Conservation (phyloP, 1,284 basidiomycete genomes). For the Austroboletus olivaceoglutinosus region DNA sequence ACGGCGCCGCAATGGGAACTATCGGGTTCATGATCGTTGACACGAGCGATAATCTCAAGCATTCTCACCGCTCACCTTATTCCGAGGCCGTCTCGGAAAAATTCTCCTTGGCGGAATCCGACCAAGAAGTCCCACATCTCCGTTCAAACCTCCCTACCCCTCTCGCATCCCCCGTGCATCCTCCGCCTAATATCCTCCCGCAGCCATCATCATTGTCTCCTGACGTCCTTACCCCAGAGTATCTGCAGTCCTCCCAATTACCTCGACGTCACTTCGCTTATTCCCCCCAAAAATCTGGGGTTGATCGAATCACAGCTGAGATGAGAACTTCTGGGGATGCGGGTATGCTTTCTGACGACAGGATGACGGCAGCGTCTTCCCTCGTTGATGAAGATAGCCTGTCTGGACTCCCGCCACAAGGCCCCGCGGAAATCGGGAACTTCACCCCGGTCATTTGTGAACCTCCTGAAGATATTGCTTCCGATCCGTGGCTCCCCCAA, state of each 20-base stretch:
- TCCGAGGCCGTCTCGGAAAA: slow-evolving; percentile 25
- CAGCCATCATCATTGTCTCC: slow-evolving; percentile 13
- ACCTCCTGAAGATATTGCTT: slow-evolving; percentile 29
- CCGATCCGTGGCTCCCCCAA: slow-evolving; percentile 16
- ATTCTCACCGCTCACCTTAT: slow-evolving; percentile 14
- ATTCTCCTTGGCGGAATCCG: slow-evolving; percentile 15
- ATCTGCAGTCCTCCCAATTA: slow-evolving; percentile 29
- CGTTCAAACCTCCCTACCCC: slow-evolving; percentile 19
- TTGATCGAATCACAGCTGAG: slow-evolving; percentile 24
- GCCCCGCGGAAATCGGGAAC: slow-evolving; percentile 27
- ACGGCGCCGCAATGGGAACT: slow-evolving; percentile 26
- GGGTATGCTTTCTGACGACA: slow-evolving; percentile 9
- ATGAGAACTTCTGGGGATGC: slow-evolving; percentile 13
- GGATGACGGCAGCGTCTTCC: slow-evolving; percentile 21
- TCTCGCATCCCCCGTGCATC: slow-evolving; percentile 12
- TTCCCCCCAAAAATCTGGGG: slow-evolving; percentile 27
- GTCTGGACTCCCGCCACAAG: slow-evolving; percentile 14
- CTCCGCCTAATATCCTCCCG: slow-evolving; percentile 15
- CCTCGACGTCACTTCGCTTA: slow-evolving; percentile 23
- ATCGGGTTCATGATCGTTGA: slow-evolving; percentile 26
- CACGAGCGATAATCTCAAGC: slow-evolving; percentile 16
- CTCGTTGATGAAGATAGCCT: slow-evolving; percentile 8
- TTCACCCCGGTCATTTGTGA: slow-evolving; percentile 30
- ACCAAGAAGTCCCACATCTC: slow-evolving; percentile 19
- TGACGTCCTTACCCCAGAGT: slow-evolving; percentile 23